A percentile compares a stretch with the other conserved stretches of the same genome.
Evolutionary conservation across 1,284 basidiomycete genomes (phyloP).

Genomic region (Leucoagaricus sp.): DNA sequence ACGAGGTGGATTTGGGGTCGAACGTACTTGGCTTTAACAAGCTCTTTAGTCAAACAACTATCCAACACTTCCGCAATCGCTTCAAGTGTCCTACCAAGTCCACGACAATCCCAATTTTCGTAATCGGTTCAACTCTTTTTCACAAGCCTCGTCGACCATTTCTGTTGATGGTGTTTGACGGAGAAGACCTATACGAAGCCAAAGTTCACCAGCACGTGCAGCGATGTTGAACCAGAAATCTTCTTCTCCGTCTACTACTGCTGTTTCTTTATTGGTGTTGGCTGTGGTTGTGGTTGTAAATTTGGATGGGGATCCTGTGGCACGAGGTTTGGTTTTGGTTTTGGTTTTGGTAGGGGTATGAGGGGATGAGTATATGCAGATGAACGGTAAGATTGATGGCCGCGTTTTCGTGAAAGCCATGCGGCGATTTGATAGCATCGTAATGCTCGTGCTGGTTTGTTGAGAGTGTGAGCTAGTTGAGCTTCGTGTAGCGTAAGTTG

Average conservation of each 20-base stretch:
- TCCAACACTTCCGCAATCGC: constrained; percentile 56
- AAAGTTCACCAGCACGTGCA: constrained; percentile 60
- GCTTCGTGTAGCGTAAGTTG: constrained; percentile 69
- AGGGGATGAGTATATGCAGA: neutral
- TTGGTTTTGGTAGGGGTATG: neutral
- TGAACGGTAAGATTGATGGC: neutral
- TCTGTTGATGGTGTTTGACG: constrained; percentile 16
- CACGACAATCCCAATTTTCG: constrained; percentile 44
- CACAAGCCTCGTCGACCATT: constrained; percentile 20
- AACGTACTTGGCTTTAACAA: constrained; percentile 60
- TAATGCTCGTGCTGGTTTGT: constrained; percentile 46
- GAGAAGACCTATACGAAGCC: constrained; percentile 53
- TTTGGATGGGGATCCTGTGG: no score
- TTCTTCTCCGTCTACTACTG: constrained; percentile 33
- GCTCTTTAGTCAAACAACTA: constrained; percentile 55
- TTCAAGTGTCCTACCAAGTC: constrained; percentile 55
- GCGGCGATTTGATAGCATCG: constrained; percentile 65
- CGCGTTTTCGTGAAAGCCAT: constrained; percentile 26
- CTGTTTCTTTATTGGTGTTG: neutral
- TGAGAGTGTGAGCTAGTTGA: constrained; percentile 66
- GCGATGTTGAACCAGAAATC: constrained; percentile 53
- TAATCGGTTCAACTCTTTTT: constrained; percentile 31
- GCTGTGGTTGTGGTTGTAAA: no score
- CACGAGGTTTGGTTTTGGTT: neutral
- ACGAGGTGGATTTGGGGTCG: constrained; percentile 17